Evolutionary conservation across 169 alveolate species (phyloP).

Genomic region (Besnoitia besnoiti): DNA sequence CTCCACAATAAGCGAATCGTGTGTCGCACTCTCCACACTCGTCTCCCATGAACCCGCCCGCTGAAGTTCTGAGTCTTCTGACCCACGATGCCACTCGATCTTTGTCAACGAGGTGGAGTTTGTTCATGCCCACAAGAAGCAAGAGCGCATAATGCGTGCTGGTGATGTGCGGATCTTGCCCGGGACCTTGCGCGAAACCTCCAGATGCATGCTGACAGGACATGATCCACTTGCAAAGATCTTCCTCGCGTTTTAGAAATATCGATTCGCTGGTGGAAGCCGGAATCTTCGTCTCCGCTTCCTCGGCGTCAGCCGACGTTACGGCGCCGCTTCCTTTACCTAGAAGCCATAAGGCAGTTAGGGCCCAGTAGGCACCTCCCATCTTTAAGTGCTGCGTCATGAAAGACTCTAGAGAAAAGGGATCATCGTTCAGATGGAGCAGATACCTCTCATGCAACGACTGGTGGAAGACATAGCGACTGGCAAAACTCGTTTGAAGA

Average conservation of each 20-base stretch:
- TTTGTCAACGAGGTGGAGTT: constrained; percentile 76
- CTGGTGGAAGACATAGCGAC: not conserved
- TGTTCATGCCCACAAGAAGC: constrained; percentile 78
- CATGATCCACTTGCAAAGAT: constrained; percentile 39
- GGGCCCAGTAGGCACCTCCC: constrained; percentile 73
- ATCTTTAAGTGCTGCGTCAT: constrained; percentile 44
- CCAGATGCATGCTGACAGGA: constrained; percentile 39
- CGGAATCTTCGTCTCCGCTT: not conserved
- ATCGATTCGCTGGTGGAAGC: not conserved
- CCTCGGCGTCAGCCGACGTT: not conserved
- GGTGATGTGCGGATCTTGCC: constrained; percentile 58
- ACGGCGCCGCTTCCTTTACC: constrained; percentile 49
- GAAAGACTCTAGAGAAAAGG: constrained; percentile 56
- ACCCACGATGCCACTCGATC: constrained; percentile 85
- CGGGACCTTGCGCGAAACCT: constrained; percentile 43
- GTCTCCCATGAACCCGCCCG: constrained; percentile 93
- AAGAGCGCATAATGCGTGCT: constrained; percentile 85
- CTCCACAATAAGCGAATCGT: constrained; percentile 90
- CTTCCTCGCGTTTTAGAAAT: constrained; percentile 38
- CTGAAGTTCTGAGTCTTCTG: constrained; percentile 80
- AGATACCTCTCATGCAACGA: constrained; percentile 55
- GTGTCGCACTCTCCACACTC: constrained; percentile 90
- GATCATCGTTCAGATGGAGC: constrained; percentile 53
- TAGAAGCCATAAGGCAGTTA: constrained; percentile 61
- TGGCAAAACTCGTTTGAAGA: not conserved